Conservation (phyloP, 441 rosid species). For the Manihot esculenta region DNA sequence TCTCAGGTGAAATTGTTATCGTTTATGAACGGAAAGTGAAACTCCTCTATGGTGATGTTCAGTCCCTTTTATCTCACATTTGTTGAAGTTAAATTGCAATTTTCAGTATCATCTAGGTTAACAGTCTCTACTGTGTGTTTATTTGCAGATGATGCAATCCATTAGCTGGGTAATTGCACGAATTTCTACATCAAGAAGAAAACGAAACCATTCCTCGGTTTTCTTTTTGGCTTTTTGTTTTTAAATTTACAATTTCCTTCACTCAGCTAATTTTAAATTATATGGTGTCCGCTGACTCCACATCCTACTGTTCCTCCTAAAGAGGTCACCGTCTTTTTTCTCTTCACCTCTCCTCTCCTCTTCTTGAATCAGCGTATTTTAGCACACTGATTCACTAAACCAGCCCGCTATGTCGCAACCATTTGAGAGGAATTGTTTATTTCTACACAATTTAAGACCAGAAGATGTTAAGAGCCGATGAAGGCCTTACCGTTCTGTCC, state of each 20-base stretch:
- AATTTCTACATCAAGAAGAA: too few species aligned
- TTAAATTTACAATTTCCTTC: not conserved
- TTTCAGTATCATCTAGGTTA: too few species aligned
- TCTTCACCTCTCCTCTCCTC: not conserved
- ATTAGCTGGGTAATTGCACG: too few species aligned
- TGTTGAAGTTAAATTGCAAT: too few species aligned
- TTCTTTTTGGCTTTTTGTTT: too few species aligned
- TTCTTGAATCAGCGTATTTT: not conserved
- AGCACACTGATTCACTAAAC: not conserved
- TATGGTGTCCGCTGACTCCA: conserved; percentile 49
- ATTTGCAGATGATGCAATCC: too few species aligned
- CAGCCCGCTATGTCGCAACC: not conserved
- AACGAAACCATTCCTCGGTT: too few species aligned
- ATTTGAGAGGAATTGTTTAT: not conserved
- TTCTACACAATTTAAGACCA: too few species aligned
- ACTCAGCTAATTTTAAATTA: not conserved
- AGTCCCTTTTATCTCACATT: too few species aligned
- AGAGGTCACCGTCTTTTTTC: conserved; percentile 18
- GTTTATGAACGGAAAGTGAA: conserved; percentile 88
- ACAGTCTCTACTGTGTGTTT: too few species aligned
- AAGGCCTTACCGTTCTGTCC: not conserved
- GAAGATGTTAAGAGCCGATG: not conserved
- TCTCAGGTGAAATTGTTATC: conserved; percentile 81
- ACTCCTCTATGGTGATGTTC: conserved; percentile 64
- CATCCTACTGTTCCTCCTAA: too few species aligned